These are phyloP conservation scores for Echria macrotheca DNA, from an alignment of 495 filamentous ascomycete species.

Conservation along the genomic window DNA sequence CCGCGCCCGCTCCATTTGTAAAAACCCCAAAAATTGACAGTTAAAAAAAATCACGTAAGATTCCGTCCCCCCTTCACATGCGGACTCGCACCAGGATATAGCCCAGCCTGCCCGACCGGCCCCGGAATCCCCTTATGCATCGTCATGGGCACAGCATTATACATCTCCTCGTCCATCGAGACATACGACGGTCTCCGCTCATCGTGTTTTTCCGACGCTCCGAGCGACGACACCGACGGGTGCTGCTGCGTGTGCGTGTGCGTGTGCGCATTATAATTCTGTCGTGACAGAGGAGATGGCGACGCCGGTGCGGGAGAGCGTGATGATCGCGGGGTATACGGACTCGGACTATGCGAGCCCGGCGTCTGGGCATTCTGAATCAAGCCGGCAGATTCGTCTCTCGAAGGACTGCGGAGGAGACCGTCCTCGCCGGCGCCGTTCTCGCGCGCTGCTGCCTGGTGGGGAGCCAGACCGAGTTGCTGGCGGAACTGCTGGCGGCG, in stretches of 20 bases:
- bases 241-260: not conserved
- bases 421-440: constrained; percentile 32
- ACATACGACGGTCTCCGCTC: constrained; percentile 1
- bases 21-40: too few relatives aligned
- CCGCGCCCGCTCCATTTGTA: too few relatives aligned
- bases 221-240: not conserved
- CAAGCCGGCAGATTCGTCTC: constrained; percentile 42
- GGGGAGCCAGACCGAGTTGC: constrained; percentile 24
- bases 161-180: not conserved
- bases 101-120: too few relatives aligned
- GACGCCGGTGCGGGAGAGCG: not conserved
- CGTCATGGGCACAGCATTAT: too few relatives aligned
- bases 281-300: not conserved
- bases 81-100: too few relatives aligned
- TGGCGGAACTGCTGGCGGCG: constrained; percentile 11
- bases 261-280: not conserved
- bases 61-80: too few relatives aligned
- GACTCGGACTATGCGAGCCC: constrained; percentile 22
- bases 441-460: constrained; percentile 23
- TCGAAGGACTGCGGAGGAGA: constrained; percentile 5
- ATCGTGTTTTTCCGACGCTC: not conserved
- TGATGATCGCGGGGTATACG: not conserved
- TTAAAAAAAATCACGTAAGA: too few relatives aligned
- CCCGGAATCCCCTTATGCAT: too few relatives aligned
- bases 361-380: constrained; percentile 43